phyloP scores from a whole-genome alignment of 1,284 basidiomycete species.

The Ganoderma resinaceum region DNA sequence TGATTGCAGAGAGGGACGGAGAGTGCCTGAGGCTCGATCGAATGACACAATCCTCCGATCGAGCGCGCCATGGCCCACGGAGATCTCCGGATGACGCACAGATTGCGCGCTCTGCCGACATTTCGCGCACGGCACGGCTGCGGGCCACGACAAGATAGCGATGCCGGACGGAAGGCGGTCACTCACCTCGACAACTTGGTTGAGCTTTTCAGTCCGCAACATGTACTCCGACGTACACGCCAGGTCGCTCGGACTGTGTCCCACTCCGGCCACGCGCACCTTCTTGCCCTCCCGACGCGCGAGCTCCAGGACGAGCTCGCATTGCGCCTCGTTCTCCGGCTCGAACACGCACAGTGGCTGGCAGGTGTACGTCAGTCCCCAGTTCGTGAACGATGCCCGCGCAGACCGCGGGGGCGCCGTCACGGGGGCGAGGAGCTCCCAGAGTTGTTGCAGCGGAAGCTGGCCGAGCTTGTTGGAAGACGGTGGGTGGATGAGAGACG shows the following conservation, averaged over 20 bases:
- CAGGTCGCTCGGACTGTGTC: slow-evolving; percentile 93
- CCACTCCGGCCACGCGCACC: slow-evolving; percentile 87
- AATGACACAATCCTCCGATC: slow-evolving; percentile 19
- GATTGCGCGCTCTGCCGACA: slow-evolving; percentile 28
- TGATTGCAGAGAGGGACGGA: neutral
- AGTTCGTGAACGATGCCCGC: slow-evolving; percentile 67
- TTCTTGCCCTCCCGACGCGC: slow-evolving; percentile 77
- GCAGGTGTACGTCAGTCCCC: slow-evolving; percentile 74
- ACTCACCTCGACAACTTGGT: slow-evolving; percentile 77
- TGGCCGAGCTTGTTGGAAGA: slow-evolving; percentile 29
- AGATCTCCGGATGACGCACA: slow-evolving; percentile 37
- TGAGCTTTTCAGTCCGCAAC: slow-evolving; percentile 77
- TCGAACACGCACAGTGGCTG: slow-evolving; percentile 76
- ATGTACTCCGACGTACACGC: slow-evolving; percentile 88
- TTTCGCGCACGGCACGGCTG: slow-evolving; percentile 24
- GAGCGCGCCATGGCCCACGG: slow-evolving; percentile 32
- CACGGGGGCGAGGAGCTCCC: slow-evolving; percentile 57
- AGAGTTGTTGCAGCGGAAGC: slow-evolving; percentile 53
- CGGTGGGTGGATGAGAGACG: slow-evolving; percentile 3
- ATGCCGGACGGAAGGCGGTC: slow-evolving; percentile 17
- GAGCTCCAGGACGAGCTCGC: slow-evolving; percentile 83
- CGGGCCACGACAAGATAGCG: slow-evolving; percentile 27
- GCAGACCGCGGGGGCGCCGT: slow-evolving; percentile 54
- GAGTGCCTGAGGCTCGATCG: slow-evolving; percentile 17
- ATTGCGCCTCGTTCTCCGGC: slow-evolving; percentile 78